These are phyloP conservation scores for Colletotrichum caudatum DNA, from an alignment of 2,329 filamentous ascomycete genomes.

Conservation along the genomic window DNA sequence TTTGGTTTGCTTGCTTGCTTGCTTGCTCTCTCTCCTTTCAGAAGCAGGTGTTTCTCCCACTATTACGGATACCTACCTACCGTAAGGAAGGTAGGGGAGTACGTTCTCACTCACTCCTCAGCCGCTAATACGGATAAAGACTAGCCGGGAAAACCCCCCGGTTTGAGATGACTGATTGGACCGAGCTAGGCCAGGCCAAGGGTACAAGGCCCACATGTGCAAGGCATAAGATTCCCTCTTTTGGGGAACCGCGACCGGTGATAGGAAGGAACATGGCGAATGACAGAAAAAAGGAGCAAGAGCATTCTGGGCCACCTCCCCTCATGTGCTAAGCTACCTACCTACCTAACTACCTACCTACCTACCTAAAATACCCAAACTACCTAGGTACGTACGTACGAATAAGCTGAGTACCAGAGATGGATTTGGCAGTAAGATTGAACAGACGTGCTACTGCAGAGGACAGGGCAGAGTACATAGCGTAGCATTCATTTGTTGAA, in stretches of 20 bases:
- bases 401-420: no score
- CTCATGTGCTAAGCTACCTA: not conserved
- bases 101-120: not conserved
- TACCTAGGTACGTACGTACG: no score
- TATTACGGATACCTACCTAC: not conserved
- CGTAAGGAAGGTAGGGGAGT: not conserved
- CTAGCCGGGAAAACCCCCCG: not conserved
- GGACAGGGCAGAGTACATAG: constrained; percentile 14
- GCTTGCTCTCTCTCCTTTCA: not conserved
- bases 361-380: no score
- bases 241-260: constrained; percentile 31
- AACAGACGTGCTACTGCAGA: constrained; percentile 18
- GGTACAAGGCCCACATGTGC: constrained; percentile 12
- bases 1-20: no score
- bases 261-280: constrained; percentile 29
- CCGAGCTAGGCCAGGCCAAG: constrained; percentile 2
- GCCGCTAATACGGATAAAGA: not conserved
- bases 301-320: not conserved
- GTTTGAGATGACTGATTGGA: constrained; percentile 22
- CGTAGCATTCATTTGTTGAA: constrained; percentile 9
- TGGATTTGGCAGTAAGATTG: not conserved
- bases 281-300: not conserved
- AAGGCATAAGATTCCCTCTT: constrained; percentile 39
- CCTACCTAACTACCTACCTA: no score
- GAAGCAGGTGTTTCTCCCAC: not conserved